A percentile compares a stretch with the other conserved stretches of the same genome.
Conservation (phyloP, 352 stramenopile genomes). For the Phytophthora europaea region DNA sequence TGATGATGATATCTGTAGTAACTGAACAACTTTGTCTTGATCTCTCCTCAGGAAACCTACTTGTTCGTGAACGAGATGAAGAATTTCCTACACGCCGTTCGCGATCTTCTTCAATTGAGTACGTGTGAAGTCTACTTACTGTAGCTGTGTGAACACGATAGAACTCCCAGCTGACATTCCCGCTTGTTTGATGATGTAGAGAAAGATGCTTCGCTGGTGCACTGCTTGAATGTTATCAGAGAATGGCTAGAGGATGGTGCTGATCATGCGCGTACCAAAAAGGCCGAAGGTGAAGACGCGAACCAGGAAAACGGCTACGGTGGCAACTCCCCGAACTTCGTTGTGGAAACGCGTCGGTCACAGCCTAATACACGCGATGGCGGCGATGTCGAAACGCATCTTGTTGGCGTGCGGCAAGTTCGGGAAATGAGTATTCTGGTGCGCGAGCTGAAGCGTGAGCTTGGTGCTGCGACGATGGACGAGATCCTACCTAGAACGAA, state of each 20-base stretch:
- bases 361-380: slow-evolving; percentile 7
- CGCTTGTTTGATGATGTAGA: slow-evolving; percentile 34
- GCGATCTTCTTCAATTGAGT: slow-evolving; percentile 75
- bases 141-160: background rate
- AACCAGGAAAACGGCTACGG: slow-evolving; percentile 22
- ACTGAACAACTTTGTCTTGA: background rate
- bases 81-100: slow-evolving; percentile 79
- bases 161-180: background rate
- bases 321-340: slow-evolving; percentile 59
- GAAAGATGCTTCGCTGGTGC: slow-evolving; percentile 52
- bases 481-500: slow-evolving; percentile 84
- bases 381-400: slow-evolving; percentile 27
- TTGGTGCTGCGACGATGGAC: slow-evolving; percentile 74
- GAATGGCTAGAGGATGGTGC: slow-evolving; percentile 41
- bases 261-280: slow-evolving; percentile 4
- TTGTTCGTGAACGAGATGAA: slow-evolving; percentile 90
- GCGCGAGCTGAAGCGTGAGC: slow-evolving; percentile 80
- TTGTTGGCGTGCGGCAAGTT: slow-evolving; percentile 78
- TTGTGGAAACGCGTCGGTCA: slow-evolving; percentile 57
- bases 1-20: background rate
- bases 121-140: slow-evolving; percentile 26
- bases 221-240: slow-evolving; percentile 63
- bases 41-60: slow-evolving; percentile 71
- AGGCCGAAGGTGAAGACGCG: slow-evolving; percentile 8
- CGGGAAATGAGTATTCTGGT: slow-evolving; percentile 79